phyloP scores from a whole-genome alignment of 73 alveolate genomes.

The Diophrys sp. region DNA sequence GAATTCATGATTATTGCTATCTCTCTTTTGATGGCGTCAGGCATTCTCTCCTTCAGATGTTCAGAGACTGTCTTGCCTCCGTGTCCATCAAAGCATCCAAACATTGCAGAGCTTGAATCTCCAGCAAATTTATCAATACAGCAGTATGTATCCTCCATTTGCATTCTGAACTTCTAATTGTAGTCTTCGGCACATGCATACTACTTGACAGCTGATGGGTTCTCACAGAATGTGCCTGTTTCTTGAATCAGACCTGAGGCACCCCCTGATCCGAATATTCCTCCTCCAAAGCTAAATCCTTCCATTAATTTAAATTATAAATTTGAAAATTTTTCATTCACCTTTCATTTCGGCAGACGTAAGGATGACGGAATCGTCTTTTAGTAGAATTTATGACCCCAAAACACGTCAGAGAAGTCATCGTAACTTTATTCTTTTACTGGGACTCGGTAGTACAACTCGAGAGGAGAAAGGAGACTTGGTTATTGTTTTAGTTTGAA shows the following conservation, averaged over 20 bases:
- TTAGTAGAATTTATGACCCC: no score
- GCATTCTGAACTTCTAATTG: slow-evolving; percentile 74
- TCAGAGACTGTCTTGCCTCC: slow-evolving; percentile 94
- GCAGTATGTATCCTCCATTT: slow-evolving; percentile 93
- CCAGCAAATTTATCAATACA: slow-evolving; percentile 68
- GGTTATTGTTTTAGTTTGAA: no score
- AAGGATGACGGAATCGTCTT: no score
- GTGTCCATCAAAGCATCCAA: slow-evolving; percentile 97
- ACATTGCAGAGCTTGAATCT: slow-evolving; percentile 76
- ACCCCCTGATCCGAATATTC: slow-evolving; percentile 3
- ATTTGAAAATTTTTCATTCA: neutral
- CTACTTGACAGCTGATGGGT: slow-evolving; percentile 54
- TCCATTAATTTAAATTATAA: no score
- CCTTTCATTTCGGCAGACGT: neutral
- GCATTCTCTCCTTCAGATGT: slow-evolving; percentile 68
- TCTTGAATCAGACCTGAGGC: slow-evolving; percentile 33
- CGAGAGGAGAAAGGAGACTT: no score
- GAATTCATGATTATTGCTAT: neutral
- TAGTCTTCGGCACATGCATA: slow-evolving; percentile 89
- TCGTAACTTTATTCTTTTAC: no score
- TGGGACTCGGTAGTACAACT: no score
- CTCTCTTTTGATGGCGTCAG: slow-evolving; percentile 54
- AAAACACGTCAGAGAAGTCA: no score
- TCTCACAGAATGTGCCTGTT: slow-evolving; percentile 30
- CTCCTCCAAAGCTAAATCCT: slow-evolving; percentile 14